phyloP scores from a whole-genome alignment of 2,329 filamentous ascomycete species.

The Paecilomyces formosus region DNA sequence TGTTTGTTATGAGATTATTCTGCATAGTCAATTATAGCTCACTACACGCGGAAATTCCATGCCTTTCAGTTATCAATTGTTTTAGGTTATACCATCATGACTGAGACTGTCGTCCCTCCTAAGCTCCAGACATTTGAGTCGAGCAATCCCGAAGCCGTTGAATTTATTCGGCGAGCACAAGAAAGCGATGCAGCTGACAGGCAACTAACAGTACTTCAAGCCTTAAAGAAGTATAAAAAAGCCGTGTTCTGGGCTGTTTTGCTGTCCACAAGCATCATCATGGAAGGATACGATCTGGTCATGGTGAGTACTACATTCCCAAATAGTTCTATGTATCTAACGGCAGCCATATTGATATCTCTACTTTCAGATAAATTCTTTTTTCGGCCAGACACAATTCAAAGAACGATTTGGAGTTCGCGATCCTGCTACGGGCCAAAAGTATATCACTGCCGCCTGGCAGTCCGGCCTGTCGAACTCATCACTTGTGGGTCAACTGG shows the following conservation, averaged over 20 bases:
- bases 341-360: constrained; percentile 33
- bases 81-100: neutral
- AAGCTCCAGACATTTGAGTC: neutral
- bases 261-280: constrained; percentile 42
- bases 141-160: neutral
- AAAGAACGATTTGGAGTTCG: neutral
- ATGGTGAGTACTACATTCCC: constrained; percentile 40
- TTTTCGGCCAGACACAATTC: neutral
- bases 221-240: constrained; percentile 14
- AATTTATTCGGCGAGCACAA: neutral
- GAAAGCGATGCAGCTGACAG: neutral
- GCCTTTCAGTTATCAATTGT: neutral
- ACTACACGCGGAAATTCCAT: neutral
- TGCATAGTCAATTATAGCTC: neutral
- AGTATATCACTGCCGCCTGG: constrained; percentile 33
- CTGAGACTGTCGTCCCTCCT: neutral
- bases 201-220: constrained; percentile 8
- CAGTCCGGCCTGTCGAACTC: constrained; percentile 36
- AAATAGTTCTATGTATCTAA: constrained; percentile 33
- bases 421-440: neutral
- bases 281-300: constrained; percentile 49
- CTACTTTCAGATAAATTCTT: constrained; percentile 36
- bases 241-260: constrained; percentile 28
- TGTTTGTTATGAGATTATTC: neutral
- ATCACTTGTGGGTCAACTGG: neutral